Evolutionary conservation across 2,329 filamentous ascomycete species (phyloP).

Genomic region (Fusarium sp.): DNA sequence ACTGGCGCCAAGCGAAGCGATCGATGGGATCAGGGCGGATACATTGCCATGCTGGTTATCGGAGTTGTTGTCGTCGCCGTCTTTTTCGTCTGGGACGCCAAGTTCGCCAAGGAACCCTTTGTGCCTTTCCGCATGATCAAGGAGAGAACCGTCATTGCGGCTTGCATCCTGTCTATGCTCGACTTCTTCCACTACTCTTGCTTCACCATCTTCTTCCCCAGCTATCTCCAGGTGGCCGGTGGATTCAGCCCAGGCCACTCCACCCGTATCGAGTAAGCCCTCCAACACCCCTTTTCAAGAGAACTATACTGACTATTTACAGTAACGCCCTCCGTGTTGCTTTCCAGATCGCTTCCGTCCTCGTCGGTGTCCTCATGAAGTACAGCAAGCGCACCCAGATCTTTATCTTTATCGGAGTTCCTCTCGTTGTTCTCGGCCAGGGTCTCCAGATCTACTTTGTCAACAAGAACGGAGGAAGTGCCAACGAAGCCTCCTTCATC

Average conservation of each 20-base stretch:
- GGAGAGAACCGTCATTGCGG: constrained; percentile 53
- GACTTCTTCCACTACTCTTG: constrained; percentile 54
- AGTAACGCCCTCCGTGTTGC: constrained; percentile 50
- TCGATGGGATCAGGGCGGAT: constrained; percentile 47
- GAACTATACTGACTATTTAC: background rate
- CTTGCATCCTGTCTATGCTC: constrained; percentile 51
- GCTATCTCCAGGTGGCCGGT: constrained; percentile 55
- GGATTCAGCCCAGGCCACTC: constrained; percentile 51
- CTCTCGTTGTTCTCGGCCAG: constrained; percentile 51
- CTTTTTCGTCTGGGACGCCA: constrained; percentile 53
- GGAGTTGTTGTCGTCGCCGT: constrained; percentile 41
- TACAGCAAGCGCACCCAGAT: constrained; percentile 52
- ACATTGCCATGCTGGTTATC: constrained; percentile 51
- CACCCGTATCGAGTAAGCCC: constrained; percentile 50
- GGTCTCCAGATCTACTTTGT: constrained; percentile 48
- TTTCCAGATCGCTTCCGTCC: constrained; percentile 52
- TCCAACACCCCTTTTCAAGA: accelerated
- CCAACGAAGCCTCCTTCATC: constrained; percentile 51
- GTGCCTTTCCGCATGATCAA: constrained; percentile 55
- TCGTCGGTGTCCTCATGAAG: constrained; percentile 51
- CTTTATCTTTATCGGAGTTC: constrained; percentile 45
- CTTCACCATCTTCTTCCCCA: constrained; percentile 56
- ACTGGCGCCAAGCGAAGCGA: constrained; percentile 50
- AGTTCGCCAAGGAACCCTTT: constrained; percentile 52
- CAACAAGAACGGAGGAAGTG: constrained; percentile 41